phyloP scores from a whole-genome alignment of 2,329 filamentous ascomycete genomes.

The Annulohypoxylon truncatum region DNA sequence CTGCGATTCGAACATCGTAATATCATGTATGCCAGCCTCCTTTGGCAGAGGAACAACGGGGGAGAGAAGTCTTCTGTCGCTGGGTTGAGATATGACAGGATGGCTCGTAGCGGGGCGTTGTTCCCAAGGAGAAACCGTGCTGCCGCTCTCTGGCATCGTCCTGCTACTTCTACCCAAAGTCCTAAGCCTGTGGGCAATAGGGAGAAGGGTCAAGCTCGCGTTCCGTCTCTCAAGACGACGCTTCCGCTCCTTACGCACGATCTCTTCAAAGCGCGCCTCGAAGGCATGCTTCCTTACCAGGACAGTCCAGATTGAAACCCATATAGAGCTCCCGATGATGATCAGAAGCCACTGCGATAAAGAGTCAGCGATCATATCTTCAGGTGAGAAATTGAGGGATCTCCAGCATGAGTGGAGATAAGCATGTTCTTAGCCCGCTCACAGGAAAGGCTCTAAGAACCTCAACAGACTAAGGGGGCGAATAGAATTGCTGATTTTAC shows the following conservation, averaged over 20 bases:
- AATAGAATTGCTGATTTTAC: not conserved
- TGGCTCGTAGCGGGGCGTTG: constrained; percentile 3
- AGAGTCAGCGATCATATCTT: not conserved
- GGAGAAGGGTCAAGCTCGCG: constrained; percentile 45
- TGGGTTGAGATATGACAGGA: constrained; percentile 42
- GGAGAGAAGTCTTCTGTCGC: constrained; percentile 36
- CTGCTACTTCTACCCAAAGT: constrained; percentile 39
- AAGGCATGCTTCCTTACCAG: constrained; percentile 70
- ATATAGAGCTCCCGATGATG: constrained; percentile 71
- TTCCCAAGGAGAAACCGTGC: constrained; percentile 3
- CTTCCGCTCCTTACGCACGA: constrained; percentile 59
- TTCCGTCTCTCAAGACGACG: constrained; percentile 46
- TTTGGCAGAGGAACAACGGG: constrained; percentile 32
- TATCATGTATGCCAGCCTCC: not conserved
- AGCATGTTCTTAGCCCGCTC: not conserved
- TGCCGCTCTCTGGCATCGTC: constrained; percentile 17
- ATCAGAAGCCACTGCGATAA: constrained; percentile 64
- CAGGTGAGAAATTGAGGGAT: not conserved
- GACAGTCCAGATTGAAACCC: constrained; percentile 73
- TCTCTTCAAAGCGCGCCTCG: constrained; percentile 67
- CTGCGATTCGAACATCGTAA: not conserved
- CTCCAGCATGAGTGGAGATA: not conserved
- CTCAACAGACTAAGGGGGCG: not conserved
- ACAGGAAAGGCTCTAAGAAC: not conserved
- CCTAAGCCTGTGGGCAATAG: constrained; percentile 44